phyloP scores from a whole-genome alignment of 768 basidiomycete species.

The Saitozyma podzolica region DNA sequence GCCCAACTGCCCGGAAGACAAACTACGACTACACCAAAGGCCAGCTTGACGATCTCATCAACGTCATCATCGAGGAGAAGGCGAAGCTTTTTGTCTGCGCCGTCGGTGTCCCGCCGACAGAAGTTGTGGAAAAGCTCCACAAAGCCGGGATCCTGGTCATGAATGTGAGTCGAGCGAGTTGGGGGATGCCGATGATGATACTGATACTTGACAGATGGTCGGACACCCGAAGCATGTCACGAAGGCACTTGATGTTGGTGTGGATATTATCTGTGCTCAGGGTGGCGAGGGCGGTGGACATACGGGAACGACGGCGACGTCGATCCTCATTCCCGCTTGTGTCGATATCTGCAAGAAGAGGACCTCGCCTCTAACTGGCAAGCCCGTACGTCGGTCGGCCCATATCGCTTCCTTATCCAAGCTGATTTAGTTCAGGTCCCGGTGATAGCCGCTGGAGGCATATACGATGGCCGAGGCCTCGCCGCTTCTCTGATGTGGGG shows the following conservation, averaged over 20 bases:
- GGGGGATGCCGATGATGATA: background rate
- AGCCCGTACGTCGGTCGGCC: conserved; percentile 56
- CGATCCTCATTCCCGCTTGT: conserved; percentile 85
- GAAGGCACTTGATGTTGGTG: conserved; percentile 66
- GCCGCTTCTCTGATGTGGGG: conserved; percentile 88
- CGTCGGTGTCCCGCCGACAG: conserved; percentile 72
- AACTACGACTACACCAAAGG: conserved; percentile 85
- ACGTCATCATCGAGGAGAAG: conserved; percentile 91
- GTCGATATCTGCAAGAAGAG: conserved; percentile 78
- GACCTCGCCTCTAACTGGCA: conserved; percentile 75
- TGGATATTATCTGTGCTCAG: conserved; percentile 88
- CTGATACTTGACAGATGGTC: conserved; percentile 55
- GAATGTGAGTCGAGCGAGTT: conserved; percentile 64
- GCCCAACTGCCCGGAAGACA: conserved; percentile 83
- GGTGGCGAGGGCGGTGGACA: conserved; percentile 90
- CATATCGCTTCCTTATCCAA: background rate
- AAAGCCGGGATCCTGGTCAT: conserved; percentile 80
- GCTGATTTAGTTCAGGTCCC: conserved; percentile 56
- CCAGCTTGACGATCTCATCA: conserved; percentile 74
- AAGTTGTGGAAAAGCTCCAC: conserved; percentile 78
- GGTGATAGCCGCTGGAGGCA: conserved; percentile 87
- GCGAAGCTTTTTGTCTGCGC: conserved; percentile 86
- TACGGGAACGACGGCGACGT: conserved; percentile 80
- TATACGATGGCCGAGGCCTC: conserved; percentile 82
- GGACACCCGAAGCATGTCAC: conserved; percentile 76